Conservation (phyloP, 2,329 filamentous ascomycete genomes). For the Setomelanomma holmii region DNA sequence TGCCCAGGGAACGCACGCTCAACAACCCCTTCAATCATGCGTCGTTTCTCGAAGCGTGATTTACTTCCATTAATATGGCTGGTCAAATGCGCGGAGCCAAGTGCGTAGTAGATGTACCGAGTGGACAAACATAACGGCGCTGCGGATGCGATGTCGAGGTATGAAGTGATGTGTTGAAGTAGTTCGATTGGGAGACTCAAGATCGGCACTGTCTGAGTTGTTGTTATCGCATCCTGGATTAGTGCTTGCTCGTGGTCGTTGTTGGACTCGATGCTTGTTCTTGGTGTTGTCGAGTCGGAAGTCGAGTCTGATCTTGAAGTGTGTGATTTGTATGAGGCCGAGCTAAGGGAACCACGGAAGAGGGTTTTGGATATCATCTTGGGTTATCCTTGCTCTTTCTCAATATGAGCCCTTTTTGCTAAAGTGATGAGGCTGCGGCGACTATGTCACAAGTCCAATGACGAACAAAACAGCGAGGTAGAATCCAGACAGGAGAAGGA, state of each 20-base stretch:
- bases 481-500: slow-evolving; percentile 1
- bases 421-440: background rate
- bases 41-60: slow-evolving; percentile 28
- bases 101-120: slow-evolving; percentile 37
- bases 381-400: slow-evolving; percentile 1
- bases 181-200: slow-evolving; percentile 39
- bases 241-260: slow-evolving; percentile 10
- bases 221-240: slow-evolving; percentile 5
- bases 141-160: slow-evolving; percentile 29
- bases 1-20: slow-evolving; percentile 42
- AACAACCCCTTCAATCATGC: slow-evolving; percentile 32
- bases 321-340: slow-evolving; percentile 14
- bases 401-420: background rate
- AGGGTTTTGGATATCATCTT: slow-evolving; percentile 10
- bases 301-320: slow-evolving; percentile 9
- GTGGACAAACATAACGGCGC: slow-evolving; percentile 36
- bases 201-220: slow-evolving; percentile 18
- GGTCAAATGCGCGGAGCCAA: slow-evolving; percentile 31
- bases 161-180: slow-evolving; percentile 36
- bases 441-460: background rate
- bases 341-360: slow-evolving; percentile 22
- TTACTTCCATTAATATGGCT: slow-evolving; percentile 18
- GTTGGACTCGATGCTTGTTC: slow-evolving; percentile 23
- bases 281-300: slow-evolving; percentile 12
- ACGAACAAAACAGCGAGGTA: slow-evolving; percentile 2